Evolutionary conservation across 2,329 filamentous ascomycete genomes (phyloP), one percentile per base, ranked within the genome.

Genomic region (Domatiomyces catenatus): DNA sequence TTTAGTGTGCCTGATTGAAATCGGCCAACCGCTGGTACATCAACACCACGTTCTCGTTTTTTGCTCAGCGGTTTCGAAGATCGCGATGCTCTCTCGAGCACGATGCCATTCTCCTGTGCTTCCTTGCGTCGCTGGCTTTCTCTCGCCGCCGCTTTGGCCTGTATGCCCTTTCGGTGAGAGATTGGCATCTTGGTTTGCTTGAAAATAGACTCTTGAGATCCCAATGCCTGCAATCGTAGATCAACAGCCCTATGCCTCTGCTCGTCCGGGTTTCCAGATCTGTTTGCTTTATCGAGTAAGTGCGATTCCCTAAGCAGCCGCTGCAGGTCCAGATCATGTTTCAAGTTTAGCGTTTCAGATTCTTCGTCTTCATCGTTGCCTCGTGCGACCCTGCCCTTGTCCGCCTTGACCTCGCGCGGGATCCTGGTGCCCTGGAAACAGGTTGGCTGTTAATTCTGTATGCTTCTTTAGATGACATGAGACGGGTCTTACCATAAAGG

Each of bases 291-390:
- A 46, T 80, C 76, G 51, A 96, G 80, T 54, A 96, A 81, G 67
- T 94, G 88, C 0, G 89, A 95, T 73, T 98, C 92, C 59, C 83
- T 77, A 52, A 98, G 79, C 42, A 98, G 80, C 46, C 88, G 83
- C 66, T 95, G 90, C 12, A 98, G 80, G 42, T 86, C 89, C 49
- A 94, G 80, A 66, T 96, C 92, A 66, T 95, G 89, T 64, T 89
- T 88, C 17, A 96, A 75, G 54, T 94, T 84, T 8, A 71, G 66
- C 20, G 72, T 66, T 63, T 83, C 80, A 17, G 74, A 74, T 48
- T 75, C 75, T 26, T 72, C 64, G 56, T 64, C 67, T 17, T 62
- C 57, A 36, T 64, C 61, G 20, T 39, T 15, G 54, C 49, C 48
- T 63, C 52, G 17, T 49, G 45, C 28, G 26, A 8, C 39, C 48